Evolutionary conservation across 1,284 basidiomycete species (phyloP).

Genomic region (Marasmius sp.): DNA sequence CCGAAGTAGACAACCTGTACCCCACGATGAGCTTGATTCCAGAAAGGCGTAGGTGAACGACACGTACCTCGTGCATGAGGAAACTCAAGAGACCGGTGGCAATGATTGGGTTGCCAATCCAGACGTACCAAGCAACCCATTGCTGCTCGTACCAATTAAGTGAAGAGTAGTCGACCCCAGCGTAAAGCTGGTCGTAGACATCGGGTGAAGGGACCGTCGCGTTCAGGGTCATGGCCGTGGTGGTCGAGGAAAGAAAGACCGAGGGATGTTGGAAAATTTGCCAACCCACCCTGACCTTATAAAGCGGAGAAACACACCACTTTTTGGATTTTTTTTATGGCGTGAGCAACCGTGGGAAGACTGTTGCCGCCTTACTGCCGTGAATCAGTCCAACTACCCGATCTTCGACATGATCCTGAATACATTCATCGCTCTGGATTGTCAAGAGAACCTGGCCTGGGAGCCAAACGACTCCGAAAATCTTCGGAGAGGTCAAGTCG

Average conservation of each 20-base stretch:
- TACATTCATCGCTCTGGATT: too few relatives aligned
- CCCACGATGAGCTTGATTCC: background rate
- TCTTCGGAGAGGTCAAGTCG: too few relatives aligned
- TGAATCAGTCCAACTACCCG: background rate
- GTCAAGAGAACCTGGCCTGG: too few relatives aligned
- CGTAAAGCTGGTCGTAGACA: slow-evolving; percentile 47
- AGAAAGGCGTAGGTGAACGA: background rate
- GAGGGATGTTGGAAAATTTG: background rate
- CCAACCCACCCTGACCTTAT: background rate
- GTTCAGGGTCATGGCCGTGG: slow-evolving; percentile 24
- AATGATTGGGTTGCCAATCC: slow-evolving; percentile 87
- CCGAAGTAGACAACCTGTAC: slow-evolving; percentile 93
- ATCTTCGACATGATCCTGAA: too few relatives aligned
- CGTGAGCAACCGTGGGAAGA: slow-evolving; percentile 2
- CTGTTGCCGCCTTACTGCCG: background rate
- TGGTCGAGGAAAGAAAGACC: slow-evolving; percentile 1
- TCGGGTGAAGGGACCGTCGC: slow-evolving; percentile 26
- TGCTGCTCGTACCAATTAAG: slow-evolving; percentile 77
- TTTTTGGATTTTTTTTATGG: slow-evolving; percentile 19
- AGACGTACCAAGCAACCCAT: slow-evolving; percentile 86
- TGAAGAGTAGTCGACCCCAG: slow-evolving; percentile 60
- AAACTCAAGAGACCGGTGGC: slow-evolving; percentile 96
- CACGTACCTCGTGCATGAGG: slow-evolving; percentile 85
- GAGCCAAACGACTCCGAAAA: too few relatives aligned
- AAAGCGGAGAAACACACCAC: slow-evolving; percentile 23